A percentile compares a stretch with the other conserved stretches of the same genome.
These are phyloP conservation scores for Kwoniella bestiolae DNA, from an alignment of 768 basidiomycete species.

Conservation along the genomic window DNA sequence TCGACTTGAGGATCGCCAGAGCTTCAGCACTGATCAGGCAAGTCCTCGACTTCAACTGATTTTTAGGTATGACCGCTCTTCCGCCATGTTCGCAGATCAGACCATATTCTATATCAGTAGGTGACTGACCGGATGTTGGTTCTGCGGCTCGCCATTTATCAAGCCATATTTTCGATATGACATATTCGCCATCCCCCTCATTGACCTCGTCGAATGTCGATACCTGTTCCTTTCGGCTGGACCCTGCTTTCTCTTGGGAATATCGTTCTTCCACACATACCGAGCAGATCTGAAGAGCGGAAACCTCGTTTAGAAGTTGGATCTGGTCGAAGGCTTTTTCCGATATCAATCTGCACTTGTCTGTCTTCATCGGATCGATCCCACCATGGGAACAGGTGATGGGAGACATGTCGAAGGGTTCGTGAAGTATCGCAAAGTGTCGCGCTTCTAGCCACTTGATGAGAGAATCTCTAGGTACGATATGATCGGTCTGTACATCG, in stretches of 20 bases:
- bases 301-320: not conserved
- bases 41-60: not conserved
- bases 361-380: conserved; percentile 35
- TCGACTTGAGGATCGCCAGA: conserved; percentile 27
- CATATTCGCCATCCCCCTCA: conserved; percentile 11
- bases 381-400: conserved; percentile 34
- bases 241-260: not conserved
- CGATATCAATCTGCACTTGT: conserved; percentile 30
- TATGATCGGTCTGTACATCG: conserved; percentile 24
- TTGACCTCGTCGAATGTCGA: conserved; percentile 32
- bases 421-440: conserved; percentile 17
- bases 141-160: conserved; percentile 28
- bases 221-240: conserved; percentile 18
- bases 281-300: conserved; percentile 29
- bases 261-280: conserved; percentile 30
- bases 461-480: conserved; percentile 39
- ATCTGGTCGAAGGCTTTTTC: conserved; percentile 31
- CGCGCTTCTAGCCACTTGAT: conserved; percentile 25
- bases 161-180: conserved; percentile 38
- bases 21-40: conserved; percentile 18
- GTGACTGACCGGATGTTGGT: conserved; percentile 4
- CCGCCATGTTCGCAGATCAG: conserved; percentile 40
- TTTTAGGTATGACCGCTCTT: not conserved
- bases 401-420: conserved; percentile 24
- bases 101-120: conserved; percentile 23